phyloP scores from a whole-genome alignment of 2,329 filamentous ascomycete species.

The Berkeleyomyces rouxiae region DNA sequence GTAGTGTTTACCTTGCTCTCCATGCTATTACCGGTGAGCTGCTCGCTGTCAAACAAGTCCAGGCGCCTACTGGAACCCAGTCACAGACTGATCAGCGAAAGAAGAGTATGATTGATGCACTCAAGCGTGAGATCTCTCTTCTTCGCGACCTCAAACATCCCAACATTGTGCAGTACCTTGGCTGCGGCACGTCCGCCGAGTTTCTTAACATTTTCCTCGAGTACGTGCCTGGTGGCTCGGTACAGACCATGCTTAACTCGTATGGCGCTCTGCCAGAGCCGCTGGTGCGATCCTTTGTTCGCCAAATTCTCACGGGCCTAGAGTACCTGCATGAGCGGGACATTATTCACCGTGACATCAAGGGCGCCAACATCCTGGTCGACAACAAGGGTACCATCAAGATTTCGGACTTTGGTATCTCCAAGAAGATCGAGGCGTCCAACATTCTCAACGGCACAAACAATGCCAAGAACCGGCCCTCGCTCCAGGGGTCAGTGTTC shows the following conservation, averaged over 20 bases:
- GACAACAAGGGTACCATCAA: constrained; percentile 99
- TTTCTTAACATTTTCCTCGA: constrained; percentile 99
- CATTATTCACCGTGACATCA: constrained; percentile 98
- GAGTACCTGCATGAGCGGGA: constrained; percentile 87
- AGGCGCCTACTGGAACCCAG: constrained; percentile 65
- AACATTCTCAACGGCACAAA: constrained; percentile 58
- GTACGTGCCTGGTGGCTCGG: constrained; percentile 92
- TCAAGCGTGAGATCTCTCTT: constrained; percentile 91
- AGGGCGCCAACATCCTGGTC: constrained; percentile 94
- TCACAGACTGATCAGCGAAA: constrained; percentile 78
- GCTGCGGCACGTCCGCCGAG: constrained; percentile 78
- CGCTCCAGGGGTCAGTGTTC: constrained; percentile 91
- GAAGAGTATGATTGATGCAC: constrained; percentile 93
- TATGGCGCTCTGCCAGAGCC: constrained; percentile 91
- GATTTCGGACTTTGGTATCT: constrained; percentile 98
- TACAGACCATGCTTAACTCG: constrained; percentile 96
- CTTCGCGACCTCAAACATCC: constrained; percentile 86
- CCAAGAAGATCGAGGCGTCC: constrained; percentile 87
- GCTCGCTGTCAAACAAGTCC: constrained; percentile 95
- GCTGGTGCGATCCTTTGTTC: constrained; percentile 87
- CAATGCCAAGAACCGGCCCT: constrained; percentile 54
- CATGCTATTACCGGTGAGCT: constrained; percentile 94
- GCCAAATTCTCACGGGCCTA: constrained; percentile 83
- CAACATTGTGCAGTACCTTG: constrained; percentile 96
- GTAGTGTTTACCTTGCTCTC: constrained; percentile 83